Conservation (phyloP, 1,139 yeast species). For the Saccharomyces pastorianus region DNA sequence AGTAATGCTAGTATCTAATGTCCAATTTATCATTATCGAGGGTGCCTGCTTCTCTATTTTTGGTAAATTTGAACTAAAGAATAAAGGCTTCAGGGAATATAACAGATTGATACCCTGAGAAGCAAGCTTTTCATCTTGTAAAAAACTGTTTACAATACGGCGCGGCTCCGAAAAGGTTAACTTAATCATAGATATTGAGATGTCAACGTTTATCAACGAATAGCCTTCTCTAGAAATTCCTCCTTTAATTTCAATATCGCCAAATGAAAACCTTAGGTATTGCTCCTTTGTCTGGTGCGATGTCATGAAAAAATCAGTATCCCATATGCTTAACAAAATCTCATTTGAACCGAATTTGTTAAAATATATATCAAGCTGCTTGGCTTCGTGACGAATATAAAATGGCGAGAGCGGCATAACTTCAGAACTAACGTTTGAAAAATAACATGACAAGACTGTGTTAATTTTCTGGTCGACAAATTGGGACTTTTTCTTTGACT, state of each 20-base stretch:
- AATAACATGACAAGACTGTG: conserved; percentile 12
- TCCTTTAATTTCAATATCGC: conserved; percentile 16
- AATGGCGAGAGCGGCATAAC: conserved; percentile 24
- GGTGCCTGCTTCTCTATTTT: background rate
- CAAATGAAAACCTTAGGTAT: conserved; percentile 21
- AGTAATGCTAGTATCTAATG: conserved; percentile 15
- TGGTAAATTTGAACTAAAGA: conserved; percentile 2
- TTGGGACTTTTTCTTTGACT: background rate
- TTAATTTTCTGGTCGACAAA: conserved; percentile 4
- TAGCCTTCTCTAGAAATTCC: conserved; percentile 6
- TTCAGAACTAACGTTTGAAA: conserved; percentile 22
- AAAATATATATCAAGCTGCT: conserved; percentile 16
- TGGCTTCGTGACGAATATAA: conserved; percentile 18
- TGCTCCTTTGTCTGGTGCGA: conserved; percentile 26
- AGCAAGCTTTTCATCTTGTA: conserved; percentile 24
- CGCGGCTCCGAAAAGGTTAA: conserved; percentile 27
- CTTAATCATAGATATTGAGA: conserved; percentile 21
- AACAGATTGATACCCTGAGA: conserved; percentile 16
- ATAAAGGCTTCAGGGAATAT: conserved; percentile 7
- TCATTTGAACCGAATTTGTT: conserved; percentile 15
- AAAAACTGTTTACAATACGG: conserved; percentile 17
- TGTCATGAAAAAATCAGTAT: conserved; percentile 20
- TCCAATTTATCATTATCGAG: conserved; percentile 10
- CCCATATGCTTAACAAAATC: conserved; percentile 16
- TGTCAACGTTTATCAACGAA: conserved; percentile 10